These are phyloP conservation scores for Penicillium sp. DNA, from an alignment of 2,329 filamentous ascomycete species.

Conservation along the genomic window DNA sequence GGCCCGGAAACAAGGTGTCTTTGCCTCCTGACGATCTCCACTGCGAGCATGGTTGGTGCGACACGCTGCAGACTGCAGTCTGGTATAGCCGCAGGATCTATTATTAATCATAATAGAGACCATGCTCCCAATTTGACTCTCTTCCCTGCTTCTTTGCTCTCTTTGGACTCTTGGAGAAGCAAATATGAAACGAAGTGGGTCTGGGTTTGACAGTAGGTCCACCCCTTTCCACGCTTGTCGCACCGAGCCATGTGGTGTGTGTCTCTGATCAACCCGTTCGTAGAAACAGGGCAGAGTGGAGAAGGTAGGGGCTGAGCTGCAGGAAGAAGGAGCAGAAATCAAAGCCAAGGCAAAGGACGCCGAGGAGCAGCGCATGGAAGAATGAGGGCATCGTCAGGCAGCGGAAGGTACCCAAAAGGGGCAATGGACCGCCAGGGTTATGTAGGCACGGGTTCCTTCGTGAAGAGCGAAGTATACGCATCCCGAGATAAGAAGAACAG, in stretches of 20 bases:
- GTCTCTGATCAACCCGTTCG: conserved; percentile 1
- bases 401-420: neutral
- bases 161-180: conserved; percentile 5
- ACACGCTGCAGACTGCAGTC: neutral
- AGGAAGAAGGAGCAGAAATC: neutral
- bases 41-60: conserved; percentile 5
- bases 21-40: neutral
- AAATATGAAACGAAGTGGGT: conserved; percentile 8
- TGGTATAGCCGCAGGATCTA: neutral
- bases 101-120: neutral
- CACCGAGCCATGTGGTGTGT: conserved; percentile 8
- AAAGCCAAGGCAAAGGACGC: neutral
- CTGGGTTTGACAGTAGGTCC: conserved; percentile 12
- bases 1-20: neutral
- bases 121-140: neutral
- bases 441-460: neutral
- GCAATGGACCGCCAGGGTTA: neutral
- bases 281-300: neutral
- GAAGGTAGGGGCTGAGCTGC: neutral
- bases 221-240: conserved; percentile 8
- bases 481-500: neutral
- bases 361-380: neutral
- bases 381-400: neutral
- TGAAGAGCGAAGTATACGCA: neutral
- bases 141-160: neutral